These are phyloP conservation scores for Cyberlindnera mississippiensis DNA, from an alignment of 805 yeast genomes.

Conservation along the genomic window DNA sequence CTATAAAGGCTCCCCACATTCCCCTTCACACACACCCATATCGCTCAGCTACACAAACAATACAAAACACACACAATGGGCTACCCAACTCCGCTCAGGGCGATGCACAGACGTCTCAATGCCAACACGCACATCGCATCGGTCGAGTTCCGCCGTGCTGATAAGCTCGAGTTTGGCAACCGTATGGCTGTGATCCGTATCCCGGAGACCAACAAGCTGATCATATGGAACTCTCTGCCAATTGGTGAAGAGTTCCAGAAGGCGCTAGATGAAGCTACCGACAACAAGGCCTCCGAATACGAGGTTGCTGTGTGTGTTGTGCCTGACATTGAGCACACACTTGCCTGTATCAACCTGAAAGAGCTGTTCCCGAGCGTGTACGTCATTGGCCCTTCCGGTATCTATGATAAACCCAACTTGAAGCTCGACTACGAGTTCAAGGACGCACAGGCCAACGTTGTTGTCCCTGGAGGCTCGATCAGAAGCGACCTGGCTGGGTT, in stretches of 20 bases:
- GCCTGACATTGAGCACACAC: slow-evolving; percentile 62
- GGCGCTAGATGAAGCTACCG: slow-evolving; percentile 35
- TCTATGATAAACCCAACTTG: slow-evolving; percentile 32
- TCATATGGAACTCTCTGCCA: slow-evolving; percentile 60
- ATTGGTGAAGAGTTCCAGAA: slow-evolving; percentile 42
- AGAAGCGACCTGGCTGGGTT: slow-evolving; percentile 41
- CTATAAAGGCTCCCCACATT: no score
- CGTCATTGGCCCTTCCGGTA: slow-evolving; percentile 48
- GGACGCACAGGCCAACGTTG: slow-evolving; percentile 33
- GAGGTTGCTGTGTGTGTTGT: slow-evolving; percentile 49
- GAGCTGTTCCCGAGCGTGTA: slow-evolving; percentile 45
- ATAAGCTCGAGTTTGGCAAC: slow-evolving; percentile 33
- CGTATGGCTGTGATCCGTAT: slow-evolving; percentile 36
- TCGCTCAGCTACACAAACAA: background rate
- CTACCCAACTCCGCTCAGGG: slow-evolving; percentile 37
- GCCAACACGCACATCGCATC: slow-evolving; percentile 33
- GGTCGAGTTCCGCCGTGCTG: slow-evolving; percentile 30
- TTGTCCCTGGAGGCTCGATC: slow-evolving; percentile 32
- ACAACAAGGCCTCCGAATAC: slow-evolving; percentile 30
- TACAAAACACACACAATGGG: slow-evolving; percentile 29
- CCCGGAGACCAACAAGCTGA: slow-evolving; percentile 29
- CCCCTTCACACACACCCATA: no score
- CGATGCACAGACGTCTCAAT: slow-evolving; percentile 34
- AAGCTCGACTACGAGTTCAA: slow-evolving; percentile 39
- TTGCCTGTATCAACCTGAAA: slow-evolving; percentile 55